phyloP scores from a whole-genome alignment of 768 basidiomycete species.

The Mrakia gelida region DNA sequence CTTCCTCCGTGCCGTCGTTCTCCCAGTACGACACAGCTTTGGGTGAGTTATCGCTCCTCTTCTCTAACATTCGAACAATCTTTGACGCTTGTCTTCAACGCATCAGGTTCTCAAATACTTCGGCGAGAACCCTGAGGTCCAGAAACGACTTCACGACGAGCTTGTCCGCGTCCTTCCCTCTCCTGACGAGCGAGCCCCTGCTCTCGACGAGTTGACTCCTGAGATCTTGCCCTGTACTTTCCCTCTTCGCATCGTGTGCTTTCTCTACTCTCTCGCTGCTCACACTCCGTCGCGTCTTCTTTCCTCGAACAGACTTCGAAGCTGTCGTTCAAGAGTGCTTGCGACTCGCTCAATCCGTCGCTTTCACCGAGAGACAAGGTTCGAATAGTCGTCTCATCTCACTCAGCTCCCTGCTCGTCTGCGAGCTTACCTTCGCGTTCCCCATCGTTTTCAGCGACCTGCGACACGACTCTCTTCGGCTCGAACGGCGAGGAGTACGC shows the following conservation, averaged over 20 bases:
- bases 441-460: not conserved
- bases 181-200: conserved; percentile 6
- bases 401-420: too few species aligned
- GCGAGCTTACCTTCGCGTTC: too few species aligned
- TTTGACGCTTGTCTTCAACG: too few species aligned
- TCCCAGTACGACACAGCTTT: not conserved
- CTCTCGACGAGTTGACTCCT: not conserved
- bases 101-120: conserved; percentile 15
- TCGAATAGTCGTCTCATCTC: not conserved
- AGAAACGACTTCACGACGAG: conserved; percentile 14
- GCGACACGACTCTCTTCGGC: conserved; percentile 7
- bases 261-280: too few species aligned
- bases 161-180: not conserved
- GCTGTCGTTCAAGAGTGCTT: conserved; percentile 19
- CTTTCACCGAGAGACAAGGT: conserved; percentile 5
- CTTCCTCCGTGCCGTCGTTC: not conserved
- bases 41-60: not conserved
- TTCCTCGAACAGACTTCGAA: not conserved
- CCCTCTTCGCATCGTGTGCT: too few species aligned
- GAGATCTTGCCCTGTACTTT: not conserved
- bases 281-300: not conserved
- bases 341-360: not conserved
- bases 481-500: not conserved
- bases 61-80: too few species aligned
- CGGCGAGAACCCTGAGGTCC: conserved; percentile 2